Conservation (phyloP, 73 alveolate genomes). For the Effrenium voratum region DNA sequence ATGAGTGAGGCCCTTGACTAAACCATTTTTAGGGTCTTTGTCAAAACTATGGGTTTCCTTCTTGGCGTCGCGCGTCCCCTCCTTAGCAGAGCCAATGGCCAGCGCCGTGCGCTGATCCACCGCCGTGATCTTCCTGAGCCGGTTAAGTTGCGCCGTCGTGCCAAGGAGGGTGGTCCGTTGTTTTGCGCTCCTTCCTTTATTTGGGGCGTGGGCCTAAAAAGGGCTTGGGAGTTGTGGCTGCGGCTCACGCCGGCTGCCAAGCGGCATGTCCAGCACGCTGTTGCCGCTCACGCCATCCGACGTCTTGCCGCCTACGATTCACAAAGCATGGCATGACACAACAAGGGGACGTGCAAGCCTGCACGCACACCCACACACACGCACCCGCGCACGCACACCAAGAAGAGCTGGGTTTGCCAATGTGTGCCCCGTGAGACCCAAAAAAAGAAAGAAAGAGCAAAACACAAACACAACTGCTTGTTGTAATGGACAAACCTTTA, state of each 20-base stretch:
- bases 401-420: background rate
- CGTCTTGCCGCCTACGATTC: slow-evolving; percentile 25
- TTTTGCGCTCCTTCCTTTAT: no score
- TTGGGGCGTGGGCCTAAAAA: background rate
- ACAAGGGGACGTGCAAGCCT: no score
- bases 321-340: no score
- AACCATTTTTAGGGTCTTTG: no score
- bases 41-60: no score
- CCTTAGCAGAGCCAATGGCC: slow-evolving; percentile 14
- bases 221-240: no score
- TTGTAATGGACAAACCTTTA: background rate
- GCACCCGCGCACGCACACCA: background rate
- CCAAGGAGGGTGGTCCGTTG: background rate
- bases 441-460: no score
- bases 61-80: no score
- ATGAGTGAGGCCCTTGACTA: no score
- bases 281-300: slow-evolving; percentile 32
- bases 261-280: slow-evolving; percentile 74
- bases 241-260: no score
- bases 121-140: slow-evolving; percentile 1
- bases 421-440: background rate
- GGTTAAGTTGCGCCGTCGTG: background rate
- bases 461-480: background rate
- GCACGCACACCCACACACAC: background rate
- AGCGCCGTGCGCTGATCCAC: slow-evolving; percentile 16